phyloP scores from a whole-genome alignment of 2,329 filamentous ascomycete species.

The Fusarium siculi region DNA sequence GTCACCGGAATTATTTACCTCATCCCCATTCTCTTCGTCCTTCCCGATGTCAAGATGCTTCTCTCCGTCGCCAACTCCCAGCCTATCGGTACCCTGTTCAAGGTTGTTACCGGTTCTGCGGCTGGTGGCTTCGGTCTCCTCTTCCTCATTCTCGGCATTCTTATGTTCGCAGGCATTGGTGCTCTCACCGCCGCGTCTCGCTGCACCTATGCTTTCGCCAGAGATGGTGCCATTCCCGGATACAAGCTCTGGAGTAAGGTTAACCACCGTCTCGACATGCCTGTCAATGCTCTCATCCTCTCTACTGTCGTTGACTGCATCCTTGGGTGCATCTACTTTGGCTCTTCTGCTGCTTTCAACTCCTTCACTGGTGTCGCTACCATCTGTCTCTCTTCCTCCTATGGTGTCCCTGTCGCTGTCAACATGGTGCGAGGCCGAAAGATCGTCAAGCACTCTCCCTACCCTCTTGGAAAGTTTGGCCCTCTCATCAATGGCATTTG shows the following conservation, averaged over 20 bases:
- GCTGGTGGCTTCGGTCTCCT: constrained; percentile 79
- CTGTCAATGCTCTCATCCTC: constrained; percentile 74
- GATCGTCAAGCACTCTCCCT: constrained; percentile 72
- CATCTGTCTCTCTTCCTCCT: constrained; percentile 80
- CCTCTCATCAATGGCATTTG: constrained; percentile 74
- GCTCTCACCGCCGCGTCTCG: constrained; percentile 78
- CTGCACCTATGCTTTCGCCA: constrained; percentile 80
- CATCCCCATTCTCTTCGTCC: constrained; percentile 79
- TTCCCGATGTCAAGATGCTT: constrained; percentile 73
- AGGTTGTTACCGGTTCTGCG: constrained; percentile 77
- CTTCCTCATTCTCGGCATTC: constrained; percentile 80
- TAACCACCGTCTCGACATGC: constrained; percentile 73
- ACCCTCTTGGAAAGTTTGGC: constrained; percentile 75
- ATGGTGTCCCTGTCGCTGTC: constrained; percentile 80
- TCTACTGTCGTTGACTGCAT: constrained; percentile 76
- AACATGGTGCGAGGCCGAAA: constrained; percentile 73
- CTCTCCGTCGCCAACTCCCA: constrained; percentile 76
- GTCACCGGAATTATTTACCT: constrained; percentile 72
- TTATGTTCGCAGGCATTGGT: constrained; percentile 80
- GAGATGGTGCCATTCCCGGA: constrained; percentile 79
- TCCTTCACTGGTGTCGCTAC: constrained; percentile 84
- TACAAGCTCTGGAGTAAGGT: constrained; percentile 74
- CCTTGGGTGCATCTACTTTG: constrained; percentile 82
- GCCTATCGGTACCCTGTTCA: constrained; percentile 81
- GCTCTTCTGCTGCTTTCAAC: constrained; percentile 80